Evolutionary conservation across 1,139 yeast genomes (phyloP), one percentile per base, ranked within the genome.

Genomic region (Sugiyamaella novakii): DNA sequence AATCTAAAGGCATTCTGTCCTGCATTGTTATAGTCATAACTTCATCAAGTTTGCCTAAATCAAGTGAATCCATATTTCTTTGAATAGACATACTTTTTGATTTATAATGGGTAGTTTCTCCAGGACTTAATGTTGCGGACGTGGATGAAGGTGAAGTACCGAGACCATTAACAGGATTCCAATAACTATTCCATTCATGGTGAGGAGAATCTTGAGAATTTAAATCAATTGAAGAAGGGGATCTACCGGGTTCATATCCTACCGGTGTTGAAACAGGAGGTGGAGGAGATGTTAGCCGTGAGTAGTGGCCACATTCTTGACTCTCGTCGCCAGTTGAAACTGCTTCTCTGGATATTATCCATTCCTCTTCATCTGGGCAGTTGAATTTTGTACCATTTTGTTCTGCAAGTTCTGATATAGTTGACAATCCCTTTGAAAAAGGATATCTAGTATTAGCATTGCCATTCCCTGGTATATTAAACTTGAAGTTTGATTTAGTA

Each of bases 21-120:
- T 41, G 33, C 28, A 47, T 29, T 3, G 51, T 47, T 18, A 47
- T 47, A 22, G 25, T 28, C 35, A 47, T 47, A 8, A 47, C 51
- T 28, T 47, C 51, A 27, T 47, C 51, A 2, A 42, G 27, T 11
- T 35, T 42, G 11, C 31, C 34, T n/a, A 42, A 24, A 25, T 42
- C 46, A 7, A 42, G 46, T 3, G 29, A 18, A n/a, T 42, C 46
- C 5, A 25, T 17, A 24, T 42, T 34, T 10, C 21, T 22, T 8
- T 27, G 21, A 10, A 10, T 19, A 17, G 28, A 29, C 36, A 18
- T 29, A 5, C 28, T 11, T 21, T 39, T 39, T 11, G 35, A n/a
- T n/a, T 21, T 18, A 12, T 39, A 39, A 21, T 19, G 27, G 24
- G 28, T n/a, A 14, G 29, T 28, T 14, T 39, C 36, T 15, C 43